phyloP scores from a whole-genome alignment of 2,329 filamentous ascomycete genomes.

The Dendrostoma leiphaemia region DNA sequence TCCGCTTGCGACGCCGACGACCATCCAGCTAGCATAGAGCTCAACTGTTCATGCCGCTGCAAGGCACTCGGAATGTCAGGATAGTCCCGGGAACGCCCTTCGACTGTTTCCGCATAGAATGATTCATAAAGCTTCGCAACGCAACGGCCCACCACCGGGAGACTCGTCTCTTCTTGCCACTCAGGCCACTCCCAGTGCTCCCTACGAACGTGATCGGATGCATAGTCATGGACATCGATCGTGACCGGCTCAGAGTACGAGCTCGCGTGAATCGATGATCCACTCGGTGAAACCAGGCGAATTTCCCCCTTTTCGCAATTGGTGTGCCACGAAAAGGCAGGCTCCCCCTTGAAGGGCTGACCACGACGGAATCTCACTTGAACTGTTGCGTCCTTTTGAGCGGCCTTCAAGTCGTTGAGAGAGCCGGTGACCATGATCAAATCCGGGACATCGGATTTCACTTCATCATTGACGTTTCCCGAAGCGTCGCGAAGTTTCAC shows the following conservation, averaged over 20 bases:
- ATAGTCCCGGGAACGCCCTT: constrained; percentile 3
- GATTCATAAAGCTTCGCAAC: constrained; percentile 57
- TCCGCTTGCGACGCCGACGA: background rate
- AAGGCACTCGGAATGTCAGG: constrained; percentile 10
- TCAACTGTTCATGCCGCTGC: constrained; percentile 12
- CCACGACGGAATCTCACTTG: constrained; percentile 41
- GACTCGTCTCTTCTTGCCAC: constrained; percentile 39
- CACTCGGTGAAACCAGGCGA: constrained; percentile 30
- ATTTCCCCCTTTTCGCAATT: constrained; percentile 47
- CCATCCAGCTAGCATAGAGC: constrained; percentile 8
- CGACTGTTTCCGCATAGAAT: constrained; percentile 28
- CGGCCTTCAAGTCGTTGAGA: constrained; percentile 25
- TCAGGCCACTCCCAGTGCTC: constrained; percentile 44
- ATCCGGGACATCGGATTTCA: constrained; percentile 27
- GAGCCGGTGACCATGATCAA: constrained; percentile 31
- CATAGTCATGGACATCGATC: constrained; percentile 50
- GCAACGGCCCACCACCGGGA: constrained; percentile 43
- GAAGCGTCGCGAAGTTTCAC: constrained; percentile 33
- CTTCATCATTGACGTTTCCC: constrained; percentile 30
- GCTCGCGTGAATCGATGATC: constrained; percentile 28
- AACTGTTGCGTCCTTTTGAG: constrained; percentile 35
- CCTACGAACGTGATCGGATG: constrained; percentile 40
- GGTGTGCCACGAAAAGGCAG: constrained; percentile 44
- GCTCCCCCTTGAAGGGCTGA: constrained; percentile 41
- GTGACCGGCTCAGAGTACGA: constrained; percentile 39